These are phyloP conservation scores for Penicillium sp. DNA, from an alignment of 2,329 filamentous ascomycete genomes.

Conservation along the genomic window DNA sequence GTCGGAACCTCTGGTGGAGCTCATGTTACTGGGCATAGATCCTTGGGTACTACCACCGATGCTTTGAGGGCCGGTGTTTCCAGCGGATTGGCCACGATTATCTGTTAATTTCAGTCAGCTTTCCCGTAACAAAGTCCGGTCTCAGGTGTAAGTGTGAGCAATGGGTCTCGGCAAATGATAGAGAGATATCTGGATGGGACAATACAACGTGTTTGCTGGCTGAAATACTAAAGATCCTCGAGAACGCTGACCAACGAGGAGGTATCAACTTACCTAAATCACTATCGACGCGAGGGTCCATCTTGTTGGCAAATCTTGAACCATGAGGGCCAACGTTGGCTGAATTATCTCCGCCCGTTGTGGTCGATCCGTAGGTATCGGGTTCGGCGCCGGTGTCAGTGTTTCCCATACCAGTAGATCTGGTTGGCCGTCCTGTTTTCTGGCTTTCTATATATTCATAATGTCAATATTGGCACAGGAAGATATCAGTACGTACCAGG, in stretches of 20 bases:
- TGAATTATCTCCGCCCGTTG: not conserved
- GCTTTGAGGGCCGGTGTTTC: not conserved
- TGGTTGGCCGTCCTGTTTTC: not conserved
- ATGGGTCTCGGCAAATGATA: no score
- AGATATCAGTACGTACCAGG: not conserved
- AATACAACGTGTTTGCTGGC: no score
- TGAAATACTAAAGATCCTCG: no score
- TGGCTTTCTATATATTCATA: not conserved
- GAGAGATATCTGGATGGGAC: no score
- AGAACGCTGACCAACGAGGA: no score
- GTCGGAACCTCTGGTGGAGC: slow-evolving; percentile 2
- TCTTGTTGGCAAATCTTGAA: slow-evolving; percentile 10
- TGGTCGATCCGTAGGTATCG: not conserved
- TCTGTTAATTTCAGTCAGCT: not conserved
- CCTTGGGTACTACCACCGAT: not conserved
- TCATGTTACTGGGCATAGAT: not conserved
- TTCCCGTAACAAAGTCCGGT: no score
- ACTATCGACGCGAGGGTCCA: slow-evolving; percentile 17
- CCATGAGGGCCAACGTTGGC: slow-evolving; percentile 6
- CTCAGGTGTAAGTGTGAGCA: no score
- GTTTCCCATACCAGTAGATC: not conserved
- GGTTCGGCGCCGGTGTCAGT: not conserved
- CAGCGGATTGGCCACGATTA: not conserved
- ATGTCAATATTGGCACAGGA: not conserved
- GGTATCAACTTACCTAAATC: not conserved